Evolutionary conservation across 2,329 filamentous ascomycete genomes (phyloP).

Genomic region (Xylaria arbuscula): DNA sequence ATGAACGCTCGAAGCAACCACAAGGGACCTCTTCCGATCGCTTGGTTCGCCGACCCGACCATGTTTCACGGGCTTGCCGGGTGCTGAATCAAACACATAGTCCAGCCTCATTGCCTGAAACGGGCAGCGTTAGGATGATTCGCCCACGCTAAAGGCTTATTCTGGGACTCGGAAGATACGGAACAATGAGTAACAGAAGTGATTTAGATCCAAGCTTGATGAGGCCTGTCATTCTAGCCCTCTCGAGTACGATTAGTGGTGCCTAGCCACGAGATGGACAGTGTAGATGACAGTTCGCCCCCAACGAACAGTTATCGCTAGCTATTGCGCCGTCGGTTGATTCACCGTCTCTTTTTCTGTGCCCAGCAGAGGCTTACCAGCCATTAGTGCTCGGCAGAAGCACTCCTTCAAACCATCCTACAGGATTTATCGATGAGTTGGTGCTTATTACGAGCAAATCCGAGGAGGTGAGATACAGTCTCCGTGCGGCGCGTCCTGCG

Average conservation of each 20-base stretch:
- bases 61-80: conserved; percentile 17
- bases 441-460: conserved; percentile 1
- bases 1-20: conserved; percentile 9
- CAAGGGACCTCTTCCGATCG: conserved; percentile 4
- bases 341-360: conserved; percentile 15
- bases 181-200: neutral
- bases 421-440: conserved; percentile 22
- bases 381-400: conserved; percentile 5
- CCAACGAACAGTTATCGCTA: neutral
- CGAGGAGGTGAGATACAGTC: neutral
- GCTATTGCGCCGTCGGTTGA: neutral
- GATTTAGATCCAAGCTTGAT: neutral
- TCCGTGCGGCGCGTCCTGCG: neutral
- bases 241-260: neutral
- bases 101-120: conserved; percentile 1
- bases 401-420: conserved; percentile 25
- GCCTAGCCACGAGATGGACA: neutral
- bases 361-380: conserved; percentile 5
- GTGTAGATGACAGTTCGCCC: neutral
- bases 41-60: conserved; percentile 17
- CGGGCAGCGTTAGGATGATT: neutral
- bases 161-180: conserved; percentile 14
- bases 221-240: conserved; percentile 8
- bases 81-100: conserved; percentile 6
- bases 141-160: conserved; percentile 19